Base-by-base conservation (phyloP, 2,329 filamentous ascomycete genomes). In the Aspergillus clavatus region DNA sequence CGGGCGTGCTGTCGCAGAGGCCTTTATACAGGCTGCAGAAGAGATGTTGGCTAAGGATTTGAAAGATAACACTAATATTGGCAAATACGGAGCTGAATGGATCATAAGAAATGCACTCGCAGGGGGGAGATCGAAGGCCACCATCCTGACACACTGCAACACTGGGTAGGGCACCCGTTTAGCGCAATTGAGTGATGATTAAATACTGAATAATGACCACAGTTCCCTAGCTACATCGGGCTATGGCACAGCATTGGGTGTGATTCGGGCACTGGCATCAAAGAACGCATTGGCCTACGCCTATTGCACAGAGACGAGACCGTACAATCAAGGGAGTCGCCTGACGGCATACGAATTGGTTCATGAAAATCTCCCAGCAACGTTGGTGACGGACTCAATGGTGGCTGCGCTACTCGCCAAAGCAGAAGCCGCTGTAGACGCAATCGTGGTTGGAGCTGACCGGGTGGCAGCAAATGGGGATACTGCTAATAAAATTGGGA, bases 401-500 rank as follows among this genome's bases (percentile, higher is more conserved):
- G 93, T 89, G 1, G 90, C 84, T 10, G 85, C 91, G 0, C 77
- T 98, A 7, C 86, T 98, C 62, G 76, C 54, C 47, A 68, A 47
- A 60, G 44, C 75, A 18, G 70, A 76, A 28, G 77, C 82, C 61
- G 82, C 84, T 59, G 87, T 98, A 48, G 79, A 82, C 5, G 91
- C 89, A 5, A 87, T 98, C 41, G 84, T 98, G 23, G 93, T 98
- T 0, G 93, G 93, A 22, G 93, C 93, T 2, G 93, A 98, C 66
- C 82, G 93, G 45, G 93, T 98, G 11, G 93, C 91, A 24, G 87
- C 89, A 40, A 98, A 98, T 60, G 93, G 93, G 23, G 93, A 98
- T 70, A 97, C 93, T 0, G 93, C 93, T 45, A 98, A 98, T 74
- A 98, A 98, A 74, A 94, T 98, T 50, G 93, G 93, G 41, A 98